Conservation (phyloP, 140 eudicot species). For the Flaveria floridana region DNA sequence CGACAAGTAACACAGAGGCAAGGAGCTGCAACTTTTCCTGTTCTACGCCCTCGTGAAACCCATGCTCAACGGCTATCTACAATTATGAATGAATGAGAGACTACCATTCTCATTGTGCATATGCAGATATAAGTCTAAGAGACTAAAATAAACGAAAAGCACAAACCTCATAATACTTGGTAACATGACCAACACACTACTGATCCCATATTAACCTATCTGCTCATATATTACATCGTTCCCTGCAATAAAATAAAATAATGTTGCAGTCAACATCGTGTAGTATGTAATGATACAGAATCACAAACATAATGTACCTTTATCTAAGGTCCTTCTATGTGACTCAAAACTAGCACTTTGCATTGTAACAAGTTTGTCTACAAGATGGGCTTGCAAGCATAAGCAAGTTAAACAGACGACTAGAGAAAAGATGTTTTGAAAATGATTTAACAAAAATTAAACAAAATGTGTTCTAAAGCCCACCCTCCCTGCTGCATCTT, state of each 20-base stretch:
- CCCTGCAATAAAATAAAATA: conserved; percentile 21
- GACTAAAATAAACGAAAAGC: conserved; percentile 36
- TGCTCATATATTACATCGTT: conserved; percentile 24
- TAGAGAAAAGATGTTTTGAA: neutral
- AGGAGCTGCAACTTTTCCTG: too few relatives aligned
- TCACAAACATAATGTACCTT: conserved; percentile 28
- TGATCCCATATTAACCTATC: conserved; percentile 27
- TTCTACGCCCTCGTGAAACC: neutral
- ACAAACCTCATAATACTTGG: neutral
- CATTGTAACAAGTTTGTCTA: too few relatives aligned
- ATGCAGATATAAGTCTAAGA: neutral
- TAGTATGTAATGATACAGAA: neutral
- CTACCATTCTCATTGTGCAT: neutral
- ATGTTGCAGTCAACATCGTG: neutral
- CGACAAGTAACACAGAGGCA: neutral
- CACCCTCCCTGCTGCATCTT: conserved; percentile 44
- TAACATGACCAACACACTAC: neutral
- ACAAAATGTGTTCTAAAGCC: neutral
- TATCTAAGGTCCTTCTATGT: neutral
- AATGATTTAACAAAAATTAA: neutral
- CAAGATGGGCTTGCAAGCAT: too few relatives aligned
- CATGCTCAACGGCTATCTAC: conserved; percentile 46
- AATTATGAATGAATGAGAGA: neutral
- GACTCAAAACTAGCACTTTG: conserved; percentile 24
- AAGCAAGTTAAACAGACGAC: neutral